These are phyloP conservation scores for Porcisia hertigi DNA, from an alignment of 208 protist genomes.

Conservation along the genomic window DNA sequence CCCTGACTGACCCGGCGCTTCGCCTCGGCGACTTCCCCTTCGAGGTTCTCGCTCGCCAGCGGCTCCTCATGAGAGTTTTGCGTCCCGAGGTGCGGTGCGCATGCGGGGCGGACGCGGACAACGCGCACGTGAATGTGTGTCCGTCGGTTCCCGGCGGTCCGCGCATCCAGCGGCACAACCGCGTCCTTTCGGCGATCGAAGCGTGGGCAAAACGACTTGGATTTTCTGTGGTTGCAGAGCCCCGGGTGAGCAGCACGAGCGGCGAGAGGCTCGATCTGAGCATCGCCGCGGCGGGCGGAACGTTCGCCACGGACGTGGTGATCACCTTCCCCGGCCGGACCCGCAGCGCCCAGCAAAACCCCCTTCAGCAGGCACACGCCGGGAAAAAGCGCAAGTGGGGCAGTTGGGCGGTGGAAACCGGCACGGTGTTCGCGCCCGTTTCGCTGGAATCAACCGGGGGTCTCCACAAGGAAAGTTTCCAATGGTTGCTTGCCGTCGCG, in stretches of 20 bases:
- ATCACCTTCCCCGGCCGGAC: slow-evolving; percentile 31
- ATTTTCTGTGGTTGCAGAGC: slow-evolving; percentile 12
- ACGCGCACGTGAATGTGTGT: slow-evolving; percentile 31
- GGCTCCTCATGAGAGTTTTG: slow-evolving; percentile 25
- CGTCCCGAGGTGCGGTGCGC: slow-evolving; percentile 10
- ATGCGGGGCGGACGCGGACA: slow-evolving; percentile 17
- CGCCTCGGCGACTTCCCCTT: slow-evolving; percentile 18
- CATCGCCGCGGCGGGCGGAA: slow-evolving; percentile 5
- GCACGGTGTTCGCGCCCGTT: slow-evolving; percentile 26
- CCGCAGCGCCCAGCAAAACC: neutral
- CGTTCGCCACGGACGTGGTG: slow-evolving; percentile 31
- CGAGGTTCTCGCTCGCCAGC: slow-evolving; percentile 17
- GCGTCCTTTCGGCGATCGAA: slow-evolving; percentile 15
- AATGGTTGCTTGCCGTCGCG: slow-evolving; percentile 23
- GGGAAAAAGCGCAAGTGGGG: slow-evolving; percentile 27
- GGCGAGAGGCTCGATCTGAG: slow-evolving; percentile 25
- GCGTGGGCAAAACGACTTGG: slow-evolving; percentile 25
- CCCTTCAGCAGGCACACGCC: slow-evolving; percentile 6
- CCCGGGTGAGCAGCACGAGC: slow-evolving; percentile 13
- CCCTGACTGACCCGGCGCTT: slow-evolving; percentile 32
- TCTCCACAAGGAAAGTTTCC: slow-evolving; percentile 20
- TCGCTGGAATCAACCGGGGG: slow-evolving; percentile 31
- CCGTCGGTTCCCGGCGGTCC: slow-evolving; percentile 4
- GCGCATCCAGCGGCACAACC: slow-evolving; percentile 31
- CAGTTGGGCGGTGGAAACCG: slow-evolving; percentile 17